Percentiles rank a stretch among this genome's conserved stretches.
Evolutionary conservation across 148 eudicot genomes (phyloP).

Genomic region (Diospyros lotus): DNA sequence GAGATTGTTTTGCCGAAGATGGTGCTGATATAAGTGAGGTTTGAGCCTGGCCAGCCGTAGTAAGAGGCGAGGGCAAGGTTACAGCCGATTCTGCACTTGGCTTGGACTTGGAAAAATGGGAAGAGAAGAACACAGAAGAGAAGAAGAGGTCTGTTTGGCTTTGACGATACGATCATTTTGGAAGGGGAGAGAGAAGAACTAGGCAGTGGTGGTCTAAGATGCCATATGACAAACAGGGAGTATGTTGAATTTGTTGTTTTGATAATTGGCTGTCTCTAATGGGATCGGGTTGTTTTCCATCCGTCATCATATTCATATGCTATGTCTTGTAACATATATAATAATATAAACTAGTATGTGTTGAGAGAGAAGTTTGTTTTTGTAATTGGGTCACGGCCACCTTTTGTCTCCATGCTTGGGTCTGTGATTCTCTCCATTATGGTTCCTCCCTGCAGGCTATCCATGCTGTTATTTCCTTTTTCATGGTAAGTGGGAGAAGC

Average conservation of each 20-base stretch:
- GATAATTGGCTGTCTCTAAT: no score
- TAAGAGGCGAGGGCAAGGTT: constrained; percentile 18
- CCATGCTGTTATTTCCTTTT: no score
- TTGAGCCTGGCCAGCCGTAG: constrained; percentile 12
- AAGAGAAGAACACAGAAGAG: neutral
- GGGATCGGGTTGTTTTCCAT: constrained; percentile 6
- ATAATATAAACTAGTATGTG: no score
- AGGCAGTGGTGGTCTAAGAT: neutral
- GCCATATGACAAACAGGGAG: constrained; percentile 4
- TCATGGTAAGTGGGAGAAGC: no score
- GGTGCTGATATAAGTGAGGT: constrained; percentile 19
- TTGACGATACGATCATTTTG: constrained; percentile 9
- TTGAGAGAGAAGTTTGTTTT: no score
- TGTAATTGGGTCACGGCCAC: constrained; percentile 10
- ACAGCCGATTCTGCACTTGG: constrained; percentile 9
- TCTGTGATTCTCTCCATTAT: neutral
- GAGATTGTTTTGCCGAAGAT: constrained; percentile 20
- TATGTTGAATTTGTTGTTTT: neutral
- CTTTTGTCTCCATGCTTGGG: constrained; percentile 13
- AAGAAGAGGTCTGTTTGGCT: constrained; percentile 5
- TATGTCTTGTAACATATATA: no score
- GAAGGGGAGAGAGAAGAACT: neutral
- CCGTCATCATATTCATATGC: neutral
- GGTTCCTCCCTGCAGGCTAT: no score
- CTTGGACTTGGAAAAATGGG: constrained; percentile 5